Evolutionary conservation across 176 grass and related monocot species (phyloP).

Genomic region (Secale cereale): DNA sequence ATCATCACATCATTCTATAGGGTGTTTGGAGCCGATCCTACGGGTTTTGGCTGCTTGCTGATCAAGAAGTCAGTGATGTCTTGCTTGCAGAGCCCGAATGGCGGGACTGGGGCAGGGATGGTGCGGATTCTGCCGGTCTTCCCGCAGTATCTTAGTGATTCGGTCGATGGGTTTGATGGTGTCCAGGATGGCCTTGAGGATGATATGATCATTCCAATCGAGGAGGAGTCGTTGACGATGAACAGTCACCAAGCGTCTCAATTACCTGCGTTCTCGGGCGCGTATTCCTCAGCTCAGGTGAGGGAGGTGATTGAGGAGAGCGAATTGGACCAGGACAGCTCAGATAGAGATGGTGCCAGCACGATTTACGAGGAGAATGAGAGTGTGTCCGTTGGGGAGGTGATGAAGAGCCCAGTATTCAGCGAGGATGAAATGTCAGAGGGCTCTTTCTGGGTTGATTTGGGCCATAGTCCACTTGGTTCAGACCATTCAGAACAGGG

Average conservation of each 20-base stretch:
- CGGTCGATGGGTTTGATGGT: slow-evolving; percentile 69
- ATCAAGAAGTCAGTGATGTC: slow-evolving; percentile 96
- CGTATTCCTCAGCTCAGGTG: slow-evolving; percentile 88
- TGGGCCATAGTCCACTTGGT: slow-evolving; percentile 86
- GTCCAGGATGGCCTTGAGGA: slow-evolving; percentile 73
- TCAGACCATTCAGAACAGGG: slow-evolving; percentile 77
- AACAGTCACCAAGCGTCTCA: slow-evolving; percentile 63
- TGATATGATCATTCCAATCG: slow-evolving; percentile 63
- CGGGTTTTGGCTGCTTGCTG: slow-evolving; percentile 90
- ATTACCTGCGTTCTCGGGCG: slow-evolving; percentile 86
- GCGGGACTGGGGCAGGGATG: slow-evolving; percentile 71
- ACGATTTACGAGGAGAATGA: slow-evolving; percentile 98
- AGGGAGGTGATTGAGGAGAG: slow-evolving; percentile 82
- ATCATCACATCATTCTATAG: slow-evolving; percentile 98
- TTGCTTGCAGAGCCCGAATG: slow-evolving; percentile 72
- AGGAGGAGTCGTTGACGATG: slow-evolving; percentile 38
- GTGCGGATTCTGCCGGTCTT: slow-evolving; percentile 84
- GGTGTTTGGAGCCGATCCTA: slow-evolving; percentile 91
- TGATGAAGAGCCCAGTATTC: slow-evolving; percentile 98
- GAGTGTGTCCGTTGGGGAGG: slow-evolving; percentile 83
- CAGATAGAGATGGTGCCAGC: slow-evolving; percentile 86
- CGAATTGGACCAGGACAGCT: slow-evolving; percentile 91
- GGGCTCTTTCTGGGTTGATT: slow-evolving; percentile 96
- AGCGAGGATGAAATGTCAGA: slow-evolving; percentile 92
- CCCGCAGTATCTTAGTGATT: slow-evolving; percentile 94